Evolutionary conservation across 116 monocot species (phyloP).

Genomic region (Posidonia oceanica): DNA sequence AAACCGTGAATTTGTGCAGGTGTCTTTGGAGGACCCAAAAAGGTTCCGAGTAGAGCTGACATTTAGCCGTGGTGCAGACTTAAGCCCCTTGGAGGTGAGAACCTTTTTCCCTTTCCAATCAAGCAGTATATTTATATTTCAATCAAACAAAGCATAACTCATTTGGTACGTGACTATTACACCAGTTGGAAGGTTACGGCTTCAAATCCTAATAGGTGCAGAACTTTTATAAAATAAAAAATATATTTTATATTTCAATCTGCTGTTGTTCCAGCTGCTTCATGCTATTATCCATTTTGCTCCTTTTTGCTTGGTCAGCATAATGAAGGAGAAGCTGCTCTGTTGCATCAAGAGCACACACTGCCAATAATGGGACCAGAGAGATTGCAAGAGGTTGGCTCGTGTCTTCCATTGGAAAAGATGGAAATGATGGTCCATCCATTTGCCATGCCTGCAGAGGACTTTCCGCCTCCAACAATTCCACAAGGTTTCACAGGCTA

Average conservation of each 20-base stretch:
- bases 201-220: too few relatives aligned
- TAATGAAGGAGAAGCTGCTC: constrained; percentile 35
- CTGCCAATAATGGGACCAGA: constrained; percentile 97
- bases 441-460: constrained; percentile 98
- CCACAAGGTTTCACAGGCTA: constrained; percentile 67
- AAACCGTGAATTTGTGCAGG: constrained; percentile 20
- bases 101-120: neutral
- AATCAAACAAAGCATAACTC: too few relatives aligned
- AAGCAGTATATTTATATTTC: neutral
- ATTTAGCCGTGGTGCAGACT: constrained; percentile 94
- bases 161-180: too few relatives aligned
- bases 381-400: constrained; percentile 73
- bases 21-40: constrained; percentile 72
- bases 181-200: too few relatives aligned
- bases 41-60: constrained; percentile 95
- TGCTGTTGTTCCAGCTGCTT: neutral
- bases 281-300: neutral
- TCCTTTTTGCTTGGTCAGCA: constrained; percentile 22
- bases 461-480: constrained; percentile 62
- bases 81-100: constrained; percentile 76
- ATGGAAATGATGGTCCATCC: constrained; percentile 85
- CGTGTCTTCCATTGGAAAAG: constrained; percentile 72
- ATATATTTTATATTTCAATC: neutral
- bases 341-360: constrained; percentile 86
- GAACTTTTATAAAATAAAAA: too few relatives aligned